Conservation (phyloP, 1,139 yeast species). For the Candida sanyaensis region DNA sequence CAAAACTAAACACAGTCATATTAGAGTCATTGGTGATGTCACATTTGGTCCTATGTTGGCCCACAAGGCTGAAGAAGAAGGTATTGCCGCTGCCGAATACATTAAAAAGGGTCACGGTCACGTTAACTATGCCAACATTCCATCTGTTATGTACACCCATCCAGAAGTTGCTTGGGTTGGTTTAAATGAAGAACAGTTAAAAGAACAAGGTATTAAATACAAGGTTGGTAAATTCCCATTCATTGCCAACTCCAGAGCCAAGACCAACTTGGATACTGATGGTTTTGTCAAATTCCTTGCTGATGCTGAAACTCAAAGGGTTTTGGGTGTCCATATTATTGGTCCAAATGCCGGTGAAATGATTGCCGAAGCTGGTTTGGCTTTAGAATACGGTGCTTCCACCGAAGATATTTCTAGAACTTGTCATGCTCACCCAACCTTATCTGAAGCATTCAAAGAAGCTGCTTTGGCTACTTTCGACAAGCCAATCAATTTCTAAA, state of each 20-base stretch:
- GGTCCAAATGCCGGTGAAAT: slow-evolving; percentile 99
- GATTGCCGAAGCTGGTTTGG: slow-evolving; percentile 98
- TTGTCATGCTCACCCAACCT: slow-evolving; percentile 98
- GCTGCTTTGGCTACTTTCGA: slow-evolving; percentile 93
- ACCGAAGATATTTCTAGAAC: slow-evolving; percentile 97
- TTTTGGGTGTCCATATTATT: slow-evolving; percentile 94
- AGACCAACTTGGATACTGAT: slow-evolving; percentile 95
- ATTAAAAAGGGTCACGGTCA: slow-evolving; percentile 95
- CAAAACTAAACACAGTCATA: slow-evolving; percentile 89
- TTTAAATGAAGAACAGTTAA: slow-evolving; percentile 91
- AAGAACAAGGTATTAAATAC: slow-evolving; percentile 89
- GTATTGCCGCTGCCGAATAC: slow-evolving; percentile 97
- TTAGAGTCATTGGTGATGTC: slow-evolving; percentile 97
- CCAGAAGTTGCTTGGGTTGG: slow-evolving; percentile 99
- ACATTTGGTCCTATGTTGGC: slow-evolving; percentile 99
- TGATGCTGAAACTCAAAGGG: slow-evolving; percentile 96
- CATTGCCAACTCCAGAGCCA: slow-evolving; percentile 98
- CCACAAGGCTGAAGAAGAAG: slow-evolving; percentile 99
- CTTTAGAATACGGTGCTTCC: slow-evolving; percentile 97
- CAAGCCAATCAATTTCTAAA: slow-evolving; percentile 82
- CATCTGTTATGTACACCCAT: slow-evolving; percentile 98
- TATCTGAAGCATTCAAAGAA: slow-evolving; percentile 97
- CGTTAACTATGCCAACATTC: slow-evolving; percentile 96
- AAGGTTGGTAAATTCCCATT: slow-evolving; percentile 98
- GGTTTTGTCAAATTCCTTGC: slow-evolving; percentile 96